Evolutionary conservation across 306 rosid species (phyloP).

Genomic region (Heteromeles arbutifolia): DNA sequence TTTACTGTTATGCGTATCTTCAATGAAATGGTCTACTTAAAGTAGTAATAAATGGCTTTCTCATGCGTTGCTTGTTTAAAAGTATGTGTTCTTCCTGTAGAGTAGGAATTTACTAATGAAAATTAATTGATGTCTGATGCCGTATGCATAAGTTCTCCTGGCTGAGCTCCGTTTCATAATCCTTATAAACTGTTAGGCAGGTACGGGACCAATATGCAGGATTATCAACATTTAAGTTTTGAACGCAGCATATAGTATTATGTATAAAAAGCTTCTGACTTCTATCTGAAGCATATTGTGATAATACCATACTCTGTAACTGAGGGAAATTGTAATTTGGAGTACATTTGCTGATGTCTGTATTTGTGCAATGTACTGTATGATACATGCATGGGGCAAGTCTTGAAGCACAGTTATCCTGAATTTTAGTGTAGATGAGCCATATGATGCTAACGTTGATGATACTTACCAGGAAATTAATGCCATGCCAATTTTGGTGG

Average conservation of each 20-base stretch:
- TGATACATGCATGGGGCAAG: not conserved
- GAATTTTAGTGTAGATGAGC: not conserved
- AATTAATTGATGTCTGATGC: not conserved
- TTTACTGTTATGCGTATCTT: not conserved
- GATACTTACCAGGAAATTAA: slow-evolving; percentile 44
- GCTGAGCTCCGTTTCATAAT: too few relatives aligned
- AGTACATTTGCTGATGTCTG: not conserved
- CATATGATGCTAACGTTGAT: slow-evolving; percentile 8
- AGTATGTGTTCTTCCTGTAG: not conserved
- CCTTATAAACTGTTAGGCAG: too few relatives aligned
- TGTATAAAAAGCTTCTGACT: not conserved
- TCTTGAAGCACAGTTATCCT: not conserved
- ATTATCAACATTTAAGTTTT: too few relatives aligned
- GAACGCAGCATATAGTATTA: too few relatives aligned
- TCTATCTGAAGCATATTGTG: not conserved
- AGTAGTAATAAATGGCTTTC: too few relatives aligned
- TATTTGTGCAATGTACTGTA: not conserved
- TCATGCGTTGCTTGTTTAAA: too few relatives aligned
- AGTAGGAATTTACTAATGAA: not conserved
- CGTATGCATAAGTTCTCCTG: not conserved
- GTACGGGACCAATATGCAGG: too few relatives aligned
- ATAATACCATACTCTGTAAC: not conserved
- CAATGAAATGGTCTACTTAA: not conserved
- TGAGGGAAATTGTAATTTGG: not conserved
- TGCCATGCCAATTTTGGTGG: slow-evolving; percentile 35